Percentiles rank a stretch among this genome's conserved stretches.
Evolutionary conservation across 257 asterid species (phyloP).

Genomic region (Anisodus acutangulus): DNA sequence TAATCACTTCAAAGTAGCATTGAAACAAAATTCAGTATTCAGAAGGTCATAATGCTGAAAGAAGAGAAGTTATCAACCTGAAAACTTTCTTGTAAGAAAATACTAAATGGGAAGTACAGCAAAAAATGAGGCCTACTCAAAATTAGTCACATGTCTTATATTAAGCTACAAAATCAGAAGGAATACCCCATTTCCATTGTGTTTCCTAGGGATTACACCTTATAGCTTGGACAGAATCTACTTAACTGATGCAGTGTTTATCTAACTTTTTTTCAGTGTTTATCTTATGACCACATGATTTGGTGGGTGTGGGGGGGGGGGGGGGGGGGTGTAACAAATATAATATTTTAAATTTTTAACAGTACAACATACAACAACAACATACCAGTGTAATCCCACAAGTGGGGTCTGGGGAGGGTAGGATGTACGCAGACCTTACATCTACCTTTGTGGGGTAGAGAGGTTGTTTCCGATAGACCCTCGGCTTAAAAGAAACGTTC

Average conservation of each 20-base stretch:
- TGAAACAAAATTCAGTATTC: slow-evolving; percentile 5
- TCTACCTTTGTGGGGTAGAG: too few relatives aligned
- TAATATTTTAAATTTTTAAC: background rate
- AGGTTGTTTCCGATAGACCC: too few relatives aligned
- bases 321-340: background rate
- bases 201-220: background rate
- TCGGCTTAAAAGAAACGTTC: too few relatives aligned
- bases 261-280: background rate
- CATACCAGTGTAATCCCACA: too few relatives aligned
- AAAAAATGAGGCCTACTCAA: background rate
- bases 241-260: background rate
- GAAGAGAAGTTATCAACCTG: slow-evolving; percentile 11
- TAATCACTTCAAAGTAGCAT: slow-evolving; percentile 27
- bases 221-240: slow-evolving; percentile 18
- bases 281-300: slow-evolving; percentile 25
- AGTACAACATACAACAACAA: too few relatives aligned
- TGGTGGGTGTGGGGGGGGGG: background rate
- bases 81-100: background rate
- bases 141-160: background rate
- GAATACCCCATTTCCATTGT: background rate
- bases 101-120: background rate
- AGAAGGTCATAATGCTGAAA: slow-evolving; percentile 15
- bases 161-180: background rate
- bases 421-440: too few relatives aligned
- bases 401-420: too few relatives aligned